Evolutionary conservation across 345 rosid species (phyloP).

Genomic region (Citrus hindsii): DNA sequence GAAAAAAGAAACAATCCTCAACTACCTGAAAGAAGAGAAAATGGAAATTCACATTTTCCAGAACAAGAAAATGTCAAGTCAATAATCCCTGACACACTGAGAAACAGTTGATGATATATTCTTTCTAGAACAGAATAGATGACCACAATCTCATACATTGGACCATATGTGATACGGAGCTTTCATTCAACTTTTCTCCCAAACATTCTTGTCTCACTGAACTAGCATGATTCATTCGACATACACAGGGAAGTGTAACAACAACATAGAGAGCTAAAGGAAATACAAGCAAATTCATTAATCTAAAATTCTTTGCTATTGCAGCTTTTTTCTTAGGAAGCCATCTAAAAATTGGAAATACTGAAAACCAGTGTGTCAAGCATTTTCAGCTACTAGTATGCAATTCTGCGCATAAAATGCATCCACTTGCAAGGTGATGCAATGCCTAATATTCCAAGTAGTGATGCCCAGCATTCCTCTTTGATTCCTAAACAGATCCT

Average conservation of each 20-base stretch:
- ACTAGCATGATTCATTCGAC: neutral
- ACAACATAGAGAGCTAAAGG: no score
- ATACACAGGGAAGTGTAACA: neutral
- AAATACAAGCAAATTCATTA: neutral
- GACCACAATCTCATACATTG: neutral
- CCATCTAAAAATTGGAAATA: neutral
- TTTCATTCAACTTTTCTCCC: neutral
- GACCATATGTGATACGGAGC: neutral
- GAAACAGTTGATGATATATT: neutral
- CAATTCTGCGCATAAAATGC: neutral
- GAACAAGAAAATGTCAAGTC: neutral
- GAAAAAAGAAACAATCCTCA: neutral
- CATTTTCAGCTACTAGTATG: neutral
- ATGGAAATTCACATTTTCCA: neutral
- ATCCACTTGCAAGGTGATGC: neutral
- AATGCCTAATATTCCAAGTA: neutral
- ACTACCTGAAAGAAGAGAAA: neutral
- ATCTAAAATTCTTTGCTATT: neutral
- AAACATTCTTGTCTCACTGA: neutral
- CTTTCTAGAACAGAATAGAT: neutral
- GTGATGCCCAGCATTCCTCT: neutral
- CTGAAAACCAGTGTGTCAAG: neutral
- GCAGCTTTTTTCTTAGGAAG: neutral
- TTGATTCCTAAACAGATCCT: neutral
- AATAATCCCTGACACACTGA: neutral